Conservation (phyloP, 164 flowering plant species). For the Tetrastigma voinierianum region DNA sequence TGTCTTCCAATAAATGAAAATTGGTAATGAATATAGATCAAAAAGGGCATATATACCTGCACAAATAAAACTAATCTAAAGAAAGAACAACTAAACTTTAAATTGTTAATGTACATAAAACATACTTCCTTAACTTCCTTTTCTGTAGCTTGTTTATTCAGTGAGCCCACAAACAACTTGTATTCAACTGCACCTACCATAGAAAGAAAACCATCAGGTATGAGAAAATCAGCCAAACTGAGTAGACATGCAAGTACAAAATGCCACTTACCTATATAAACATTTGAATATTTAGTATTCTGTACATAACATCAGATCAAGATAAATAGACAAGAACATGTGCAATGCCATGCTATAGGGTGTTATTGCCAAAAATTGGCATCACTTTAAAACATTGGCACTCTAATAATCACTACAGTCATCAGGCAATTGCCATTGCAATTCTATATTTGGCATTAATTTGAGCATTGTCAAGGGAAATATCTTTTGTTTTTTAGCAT, state of each 20-base stretch:
- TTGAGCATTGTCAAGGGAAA: no score
- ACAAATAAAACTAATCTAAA: background rate
- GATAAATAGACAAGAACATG: background rate
- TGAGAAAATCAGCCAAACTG: background rate
- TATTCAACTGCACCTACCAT: constrained; percentile 77
- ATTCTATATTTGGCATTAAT: no score
- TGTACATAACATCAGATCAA: background rate
- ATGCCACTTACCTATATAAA: background rate
- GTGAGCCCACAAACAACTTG: constrained; percentile 93
- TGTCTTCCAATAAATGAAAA: background rate
- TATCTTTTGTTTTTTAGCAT: no score
- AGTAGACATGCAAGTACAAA: background rate
- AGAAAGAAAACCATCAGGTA: constrained; percentile 11
- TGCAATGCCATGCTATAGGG: no score
- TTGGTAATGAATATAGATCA: background rate
- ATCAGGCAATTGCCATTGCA: no score
- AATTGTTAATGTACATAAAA: constrained; percentile 2
- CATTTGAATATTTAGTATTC: background rate
- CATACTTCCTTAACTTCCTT: constrained; percentile 90
- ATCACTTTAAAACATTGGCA: no score
- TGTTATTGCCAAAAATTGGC: no score
- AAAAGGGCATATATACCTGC: background rate
- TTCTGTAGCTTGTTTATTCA: constrained; percentile 86
- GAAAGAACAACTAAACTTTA: background rate
- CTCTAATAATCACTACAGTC: no score